These are phyloP conservation scores for Hypoxylon perforatum DNA, from an alignment of 495 filamentous ascomycete species.

Conservation along the genomic window DNA sequence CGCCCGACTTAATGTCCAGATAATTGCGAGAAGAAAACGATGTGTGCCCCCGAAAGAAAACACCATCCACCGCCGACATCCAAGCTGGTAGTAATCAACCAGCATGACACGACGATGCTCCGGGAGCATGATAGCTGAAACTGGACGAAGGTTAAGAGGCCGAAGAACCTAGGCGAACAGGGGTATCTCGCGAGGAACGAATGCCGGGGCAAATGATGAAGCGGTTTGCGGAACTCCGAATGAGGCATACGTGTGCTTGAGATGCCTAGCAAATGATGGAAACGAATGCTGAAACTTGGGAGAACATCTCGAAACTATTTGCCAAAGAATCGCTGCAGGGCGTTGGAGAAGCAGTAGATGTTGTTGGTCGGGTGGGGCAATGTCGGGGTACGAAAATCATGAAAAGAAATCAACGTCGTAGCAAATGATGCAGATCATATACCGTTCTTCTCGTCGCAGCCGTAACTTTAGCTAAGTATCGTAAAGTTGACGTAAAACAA, in stretches of 20 bases:
- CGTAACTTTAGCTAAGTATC: constrained; percentile 26
- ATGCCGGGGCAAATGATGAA: constrained; percentile 30
- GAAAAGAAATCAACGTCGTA: constrained; percentile 38
- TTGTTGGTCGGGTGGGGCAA: constrained; percentile 17
- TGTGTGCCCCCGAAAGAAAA: too few species aligned
- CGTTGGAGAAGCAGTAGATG: constrained; percentile 5
- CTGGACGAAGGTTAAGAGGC: neutral
- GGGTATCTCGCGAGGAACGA: constrained; percentile 31
- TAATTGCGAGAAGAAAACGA: too few species aligned
- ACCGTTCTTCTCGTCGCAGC: constrained; percentile 22
- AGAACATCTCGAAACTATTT: constrained; percentile 28
- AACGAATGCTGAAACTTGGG: constrained; percentile 18
- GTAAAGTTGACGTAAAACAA: constrained; percentile 26
- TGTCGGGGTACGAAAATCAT: constrained; percentile 29
- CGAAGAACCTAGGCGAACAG: constrained; percentile 11
- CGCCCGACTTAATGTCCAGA: too few species aligned
- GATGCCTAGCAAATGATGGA: constrained; percentile 23
- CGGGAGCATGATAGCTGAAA: too few species aligned
- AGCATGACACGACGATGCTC: too few species aligned
- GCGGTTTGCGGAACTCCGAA: constrained; percentile 14
- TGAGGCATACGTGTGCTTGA: constrained; percentile 20
- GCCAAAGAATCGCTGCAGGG: constrained; percentile 15
- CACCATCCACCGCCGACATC: too few species aligned
- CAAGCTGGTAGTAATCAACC: too few species aligned
- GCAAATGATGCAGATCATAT: constrained; percentile 41